phyloP scores from a whole-genome alignment of 108 stramenopile genomes.

The Cyclotella sp. region DNA sequence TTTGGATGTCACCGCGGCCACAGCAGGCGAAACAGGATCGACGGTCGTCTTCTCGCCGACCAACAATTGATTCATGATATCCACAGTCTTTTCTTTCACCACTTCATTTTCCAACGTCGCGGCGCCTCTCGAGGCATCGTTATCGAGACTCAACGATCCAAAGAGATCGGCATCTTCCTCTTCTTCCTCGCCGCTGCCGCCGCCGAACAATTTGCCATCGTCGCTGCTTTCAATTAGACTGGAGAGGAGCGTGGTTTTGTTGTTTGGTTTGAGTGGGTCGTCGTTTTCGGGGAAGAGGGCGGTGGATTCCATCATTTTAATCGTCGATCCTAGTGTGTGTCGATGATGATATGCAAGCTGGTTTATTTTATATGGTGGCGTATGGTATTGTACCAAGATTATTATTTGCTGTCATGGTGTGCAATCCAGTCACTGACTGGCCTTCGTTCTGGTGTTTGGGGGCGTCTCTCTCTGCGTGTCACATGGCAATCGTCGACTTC shows the following conservation, averaged over 20 bases:
- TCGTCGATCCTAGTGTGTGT: no score
- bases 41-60: neutral
- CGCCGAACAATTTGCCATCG: neutral
- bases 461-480: no score
- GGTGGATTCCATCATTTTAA: conserved; percentile 36
- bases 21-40: neutral
- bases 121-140: neutral
- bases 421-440: no score
- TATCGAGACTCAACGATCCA: neutral
- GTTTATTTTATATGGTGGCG: no score
- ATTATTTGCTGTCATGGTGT: no score
- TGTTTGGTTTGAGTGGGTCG: neutral
- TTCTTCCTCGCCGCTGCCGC: neutral
- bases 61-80: neutral
- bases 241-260: conserved; percentile 19
- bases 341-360: no score
- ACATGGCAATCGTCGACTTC: no score
- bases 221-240: neutral
- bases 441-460: no score
- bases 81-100: neutral
- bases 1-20: neutral
- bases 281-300: conserved; percentile 9
- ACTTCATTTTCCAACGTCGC: neutral
- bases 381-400: no score
- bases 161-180: conserved; percentile 22